Evolutionary conservation across 805 yeast genomes (phyloP).

Genomic region (Yarrowia deformans): DNA sequence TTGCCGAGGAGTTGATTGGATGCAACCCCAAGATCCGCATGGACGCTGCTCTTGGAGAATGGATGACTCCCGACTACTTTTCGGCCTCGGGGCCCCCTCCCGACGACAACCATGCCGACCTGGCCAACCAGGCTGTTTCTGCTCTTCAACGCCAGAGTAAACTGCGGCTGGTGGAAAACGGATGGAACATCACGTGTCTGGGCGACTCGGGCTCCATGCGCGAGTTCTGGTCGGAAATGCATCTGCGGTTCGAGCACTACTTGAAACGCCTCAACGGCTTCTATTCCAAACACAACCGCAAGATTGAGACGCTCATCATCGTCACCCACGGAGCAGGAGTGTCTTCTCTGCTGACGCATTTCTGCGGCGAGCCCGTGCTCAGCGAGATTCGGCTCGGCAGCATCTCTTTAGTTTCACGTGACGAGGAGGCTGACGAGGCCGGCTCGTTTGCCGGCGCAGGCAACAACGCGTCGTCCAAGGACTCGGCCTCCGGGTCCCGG

Average conservation of each 20-base stretch:
- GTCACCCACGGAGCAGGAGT: slow-evolving; percentile 54
- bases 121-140: slow-evolving; percentile 42
- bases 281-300: slow-evolving; percentile 42
- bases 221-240: slow-evolving; percentile 52
- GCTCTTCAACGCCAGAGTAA: slow-evolving; percentile 38
- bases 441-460: not conserved
- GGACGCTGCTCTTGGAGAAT: slow-evolving; percentile 52
- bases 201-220: slow-evolving; percentile 51
- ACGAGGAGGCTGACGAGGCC: slow-evolving; percentile 24
- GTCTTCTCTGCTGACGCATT: slow-evolving; percentile 51
- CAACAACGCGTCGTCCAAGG: not conserved
- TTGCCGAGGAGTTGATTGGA: slow-evolving; percentile 44
- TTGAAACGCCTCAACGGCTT: slow-evolving; percentile 44
- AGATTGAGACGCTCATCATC: slow-evolving; percentile 44
- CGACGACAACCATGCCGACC: slow-evolving; percentile 49
- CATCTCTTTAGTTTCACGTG: slow-evolving; percentile 34
- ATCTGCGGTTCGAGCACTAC: slow-evolving; percentile 48
- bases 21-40: slow-evolving; percentile 43
- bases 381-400: slow-evolving; percentile 47
- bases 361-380: slow-evolving; percentile 49
- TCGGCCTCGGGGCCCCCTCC: slow-evolving; percentile 51
- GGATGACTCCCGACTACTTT: slow-evolving; percentile 53
- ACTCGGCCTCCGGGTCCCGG: not conserved
- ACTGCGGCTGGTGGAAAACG: slow-evolving; percentile 44
- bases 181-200: slow-evolving; percentile 44